A percentile compares a stretch with the other conserved stretches of the same genome.
These are phyloP conservation scores for Lachnellula occidentalis DNA, from an alignment of 2,329 filamentous ascomycete species.

Conservation along the genomic window DNA sequence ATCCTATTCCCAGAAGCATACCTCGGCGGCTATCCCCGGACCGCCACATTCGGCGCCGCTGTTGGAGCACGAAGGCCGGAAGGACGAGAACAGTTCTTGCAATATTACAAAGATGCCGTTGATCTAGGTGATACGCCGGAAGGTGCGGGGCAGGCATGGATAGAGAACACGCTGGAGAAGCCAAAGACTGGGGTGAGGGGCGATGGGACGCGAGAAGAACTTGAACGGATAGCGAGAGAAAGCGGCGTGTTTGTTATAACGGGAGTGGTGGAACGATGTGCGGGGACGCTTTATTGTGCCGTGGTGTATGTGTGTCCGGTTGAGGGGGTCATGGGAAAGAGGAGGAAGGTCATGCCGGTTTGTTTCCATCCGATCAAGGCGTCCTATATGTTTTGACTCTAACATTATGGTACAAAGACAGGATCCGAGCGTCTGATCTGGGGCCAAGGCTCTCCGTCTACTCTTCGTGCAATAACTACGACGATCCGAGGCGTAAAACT, in stretches of 20 bases:
- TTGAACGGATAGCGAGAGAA: conserved; percentile 70
- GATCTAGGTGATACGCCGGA: conserved; percentile 75
- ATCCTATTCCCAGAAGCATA: conserved; percentile 90
- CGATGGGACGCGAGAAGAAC: conserved; percentile 71
- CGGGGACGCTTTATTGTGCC: conserved; percentile 78
- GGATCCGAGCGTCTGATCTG: conserved; percentile 79
- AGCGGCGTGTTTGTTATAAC: conserved; percentile 78
- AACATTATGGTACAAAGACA: conserved; percentile 41
- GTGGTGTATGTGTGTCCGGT: conserved; percentile 76
- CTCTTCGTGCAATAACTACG: conserved; percentile 73
- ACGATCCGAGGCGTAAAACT: conserved; percentile 72
- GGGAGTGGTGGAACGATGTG: conserved; percentile 73
- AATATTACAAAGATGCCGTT: conserved; percentile 72
- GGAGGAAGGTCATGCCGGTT: conserved; percentile 87
- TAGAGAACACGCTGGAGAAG: conserved; percentile 48
- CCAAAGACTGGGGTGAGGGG: conserved; percentile 45
- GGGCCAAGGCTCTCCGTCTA: conserved; percentile 78
- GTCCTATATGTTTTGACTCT: conserved; percentile 2
- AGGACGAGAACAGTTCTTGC: conserved; percentile 76
- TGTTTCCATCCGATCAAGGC: conserved; percentile 23
- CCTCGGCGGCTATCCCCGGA: conserved; percentile 85
- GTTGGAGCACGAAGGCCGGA: conserved; percentile 62
- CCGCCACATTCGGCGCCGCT: conserved; percentile 67
- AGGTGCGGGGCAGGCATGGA: conserved; percentile 69
- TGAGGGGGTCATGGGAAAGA: conserved; percentile 71